Conservation (phyloP, 176 grass and related monocot genomes). For the barley (Hordeum vulgare) region MorexV3_pseudomolecules_assembly NC_058524.1:435134256-435134755, state of each 20-base stretch:
- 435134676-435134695: not conserved
- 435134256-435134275: slow-evolving; percentile 5
- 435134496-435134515: not conserved
- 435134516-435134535: not conserved
- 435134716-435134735: not conserved
- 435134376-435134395: slow-evolving; percentile 29
- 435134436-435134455: not conserved
- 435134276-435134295: not conserved
- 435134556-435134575: not conserved
- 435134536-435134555: not conserved
- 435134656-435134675: not conserved
- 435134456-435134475: slow-evolving; percentile 4
- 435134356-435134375: not conserved
- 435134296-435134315: slow-evolving; percentile 8
- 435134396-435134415: not conserved
- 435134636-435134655: not conserved
- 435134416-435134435: slow-evolving; percentile 14
- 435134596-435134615: not conserved
- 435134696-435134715: not conserved
- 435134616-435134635: not conserved
- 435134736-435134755: no score
- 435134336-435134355: not conserved
- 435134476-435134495: not conserved
- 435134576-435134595: not conserved
- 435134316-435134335: slow-evolving; percentile 21